phyloP scores from a whole-genome alignment of 176 grass and related monocot species.

The Musa acuminata region DNA sequence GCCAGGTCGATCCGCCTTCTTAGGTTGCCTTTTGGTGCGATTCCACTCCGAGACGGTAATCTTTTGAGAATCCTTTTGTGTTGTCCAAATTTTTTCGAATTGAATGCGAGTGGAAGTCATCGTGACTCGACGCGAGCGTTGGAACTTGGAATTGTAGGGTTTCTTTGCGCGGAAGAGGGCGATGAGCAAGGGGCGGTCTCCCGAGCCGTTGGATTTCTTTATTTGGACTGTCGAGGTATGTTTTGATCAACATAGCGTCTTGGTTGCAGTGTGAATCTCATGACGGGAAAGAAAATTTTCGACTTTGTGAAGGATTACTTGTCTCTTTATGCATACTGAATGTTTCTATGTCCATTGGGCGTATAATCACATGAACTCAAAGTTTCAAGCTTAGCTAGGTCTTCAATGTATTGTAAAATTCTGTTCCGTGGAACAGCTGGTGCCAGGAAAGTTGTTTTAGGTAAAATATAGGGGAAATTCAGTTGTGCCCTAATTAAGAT shows the following conservation, averaged over 20 bases:
- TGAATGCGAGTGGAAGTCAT: neutral
- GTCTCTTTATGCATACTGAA: neutral
- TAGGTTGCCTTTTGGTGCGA: neutral
- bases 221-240: conserved; percentile 67
- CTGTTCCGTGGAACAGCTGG: too few relatives aligned
- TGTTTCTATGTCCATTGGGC: too few relatives aligned
- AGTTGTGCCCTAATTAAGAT: neutral
- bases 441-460: neutral
- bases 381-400: too few relatives aligned
- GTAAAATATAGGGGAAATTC: neutral
- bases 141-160: conserved; percentile 12
- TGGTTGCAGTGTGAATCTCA: neutral
- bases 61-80: neutral
- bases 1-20: neutral
- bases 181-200: conserved; percentile 40
- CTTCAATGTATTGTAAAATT: too few relatives aligned
- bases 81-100: neutral
- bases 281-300: neutral
- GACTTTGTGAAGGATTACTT: neutral
- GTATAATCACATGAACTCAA: too few relatives aligned
- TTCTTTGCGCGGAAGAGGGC: conserved; percentile 28
- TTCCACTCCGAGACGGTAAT: neutral
- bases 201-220: conserved; percentile 64
- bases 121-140: neutral
- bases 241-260: neutral